Base-by-base conservation (phyloP, 306 rosid species). In the Psophocarpus tetragonolobus region DNA sequence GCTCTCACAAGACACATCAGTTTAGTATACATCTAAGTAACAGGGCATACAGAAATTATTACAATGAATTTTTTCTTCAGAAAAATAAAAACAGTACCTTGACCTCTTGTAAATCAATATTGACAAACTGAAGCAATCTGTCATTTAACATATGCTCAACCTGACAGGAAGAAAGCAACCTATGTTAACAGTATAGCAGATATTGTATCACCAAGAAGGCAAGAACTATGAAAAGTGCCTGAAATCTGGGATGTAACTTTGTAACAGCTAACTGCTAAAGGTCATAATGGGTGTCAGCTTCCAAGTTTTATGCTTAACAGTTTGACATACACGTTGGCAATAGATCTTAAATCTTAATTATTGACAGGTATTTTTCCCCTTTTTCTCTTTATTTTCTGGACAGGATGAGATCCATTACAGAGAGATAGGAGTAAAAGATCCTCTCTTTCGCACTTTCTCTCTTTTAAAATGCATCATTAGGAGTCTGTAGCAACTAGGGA, bases 81-180 rank as follows among this genome's bases (percentile, higher is more conserved):
- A 20, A 21, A 27, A 42, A 20, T n/a, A 45, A 8, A 20, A 29
- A 71, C 44, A 62, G 56, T 92, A 96, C 99, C 99, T 96, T 96
- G 91, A 96, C 99, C 80, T 96, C 99, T 66, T 77, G 94, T 89
- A 96, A 80, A 86, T 96, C 99, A n/a, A 91, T 75, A 78, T 88
- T 96, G 80, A 88, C 99, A 85, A 96, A 96, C 68, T 93, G 99
- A 68, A 91, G 89, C 83, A 96, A 87, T 88, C 99, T 92, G 89
- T 96, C 99, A 75, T 96, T 96, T 78, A 96, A 90, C 92, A 96
- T 92, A 82, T 90, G 98, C 85, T 96, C 99, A 85, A 96, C 97
- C 99, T 96, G 92, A 75, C 73, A 39, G 58, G 30, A 71, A 7
- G 26, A 68, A 68, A 68, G 63, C 60, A 82, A 75, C 39, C 70